phyloP scores from a whole-genome alignment of 805 yeast genomes.

The Saccharomycopsis capsularis region DNA sequence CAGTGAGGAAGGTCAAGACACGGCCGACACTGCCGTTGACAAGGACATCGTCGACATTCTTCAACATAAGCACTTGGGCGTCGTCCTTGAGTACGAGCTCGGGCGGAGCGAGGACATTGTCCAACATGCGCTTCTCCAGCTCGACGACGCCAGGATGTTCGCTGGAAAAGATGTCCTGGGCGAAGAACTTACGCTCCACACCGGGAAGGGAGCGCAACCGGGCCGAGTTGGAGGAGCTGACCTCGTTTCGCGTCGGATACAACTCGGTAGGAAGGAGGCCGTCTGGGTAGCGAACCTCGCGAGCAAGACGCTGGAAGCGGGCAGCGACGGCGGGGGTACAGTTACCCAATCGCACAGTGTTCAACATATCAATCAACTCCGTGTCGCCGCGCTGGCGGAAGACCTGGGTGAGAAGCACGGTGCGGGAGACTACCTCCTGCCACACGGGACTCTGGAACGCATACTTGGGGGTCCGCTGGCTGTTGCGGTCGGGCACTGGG shows the following conservation, averaged over 20 bases:
- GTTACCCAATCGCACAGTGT: constrained; percentile 70
- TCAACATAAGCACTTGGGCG: constrained; percentile 92
- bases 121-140: constrained; percentile 33
- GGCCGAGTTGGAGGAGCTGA: constrained; percentile 60
- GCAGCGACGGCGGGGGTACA: constrained; percentile 42
- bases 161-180: constrained; percentile 36
- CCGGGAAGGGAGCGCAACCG: constrained; percentile 48
- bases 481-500: constrained; percentile 56
- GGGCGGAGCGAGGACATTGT: constrained; percentile 65
- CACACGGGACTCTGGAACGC: constrained; percentile 75
- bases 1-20: constrained; percentile 39
- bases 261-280: constrained; percentile 87
- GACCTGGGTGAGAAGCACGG: constrained; percentile 67
- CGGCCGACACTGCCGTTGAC: constrained; percentile 92
- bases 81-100: constrained; percentile 61
- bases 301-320: constrained; percentile 46
- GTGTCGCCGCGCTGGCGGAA: constrained; percentile 84
- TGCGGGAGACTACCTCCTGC: constrained; percentile 54
- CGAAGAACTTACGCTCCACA: constrained; percentile 35
- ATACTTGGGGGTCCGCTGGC: constrained; percentile 37
- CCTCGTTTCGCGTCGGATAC: constrained; percentile 82
- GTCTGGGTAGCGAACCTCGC: constrained; percentile 54
- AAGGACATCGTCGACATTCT: constrained; percentile 64
- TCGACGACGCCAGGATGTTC: constrained; percentile 22
- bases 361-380: constrained; percentile 69